These are phyloP conservation scores for Cyberlindnera bimundalis DNA, from an alignment of 805 yeast genomes.

Conservation along the genomic window DNA sequence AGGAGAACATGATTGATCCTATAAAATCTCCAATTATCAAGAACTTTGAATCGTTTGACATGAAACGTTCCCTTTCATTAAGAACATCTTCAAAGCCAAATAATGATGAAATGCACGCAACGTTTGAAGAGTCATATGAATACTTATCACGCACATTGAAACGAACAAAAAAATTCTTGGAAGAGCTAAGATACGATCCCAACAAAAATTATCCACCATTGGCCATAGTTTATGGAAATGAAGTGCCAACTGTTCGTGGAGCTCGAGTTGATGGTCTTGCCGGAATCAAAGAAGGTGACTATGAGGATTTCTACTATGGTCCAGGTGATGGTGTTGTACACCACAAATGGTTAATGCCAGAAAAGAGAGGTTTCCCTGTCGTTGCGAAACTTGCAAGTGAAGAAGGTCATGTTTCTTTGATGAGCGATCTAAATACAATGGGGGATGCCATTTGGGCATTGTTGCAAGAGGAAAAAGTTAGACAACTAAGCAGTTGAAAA, in stretches of 20 bases:
- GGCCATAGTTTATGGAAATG: conserved; percentile 76
- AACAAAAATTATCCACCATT: conserved; percentile 72
- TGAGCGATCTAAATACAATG: conserved; percentile 71
- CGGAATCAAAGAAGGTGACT: conserved; percentile 68
- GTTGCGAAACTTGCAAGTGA: conserved; percentile 62
- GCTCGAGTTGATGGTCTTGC: conserved; percentile 59
- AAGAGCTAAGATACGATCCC: conserved; percentile 52
- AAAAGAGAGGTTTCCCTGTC: conserved; percentile 64
- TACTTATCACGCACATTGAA: conserved; percentile 62
- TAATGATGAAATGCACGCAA: conserved; percentile 25
- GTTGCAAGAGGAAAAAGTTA: conserved; percentile 50
- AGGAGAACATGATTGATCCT: neutral
- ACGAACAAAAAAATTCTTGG: conserved; percentile 54
- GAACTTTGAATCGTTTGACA: conserved; percentile 13
- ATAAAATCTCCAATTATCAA: conserved; percentile 5
- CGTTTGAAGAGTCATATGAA: conserved; percentile 52
- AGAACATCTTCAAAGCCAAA: conserved; percentile 7
- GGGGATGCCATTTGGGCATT: conserved; percentile 69
- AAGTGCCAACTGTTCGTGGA: conserved; percentile 83
- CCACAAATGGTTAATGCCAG: conserved; percentile 80
- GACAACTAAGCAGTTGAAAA: too few relatives aligned
- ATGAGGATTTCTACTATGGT: conserved; percentile 75
- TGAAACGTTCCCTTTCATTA: conserved; percentile 19
- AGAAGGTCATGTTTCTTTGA: conserved; percentile 74
- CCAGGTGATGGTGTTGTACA: conserved; percentile 94